phyloP scores from a whole-genome alignment of 2,329 filamentous ascomycete genomes.

The Chaetomiaceae sp. region DNA sequence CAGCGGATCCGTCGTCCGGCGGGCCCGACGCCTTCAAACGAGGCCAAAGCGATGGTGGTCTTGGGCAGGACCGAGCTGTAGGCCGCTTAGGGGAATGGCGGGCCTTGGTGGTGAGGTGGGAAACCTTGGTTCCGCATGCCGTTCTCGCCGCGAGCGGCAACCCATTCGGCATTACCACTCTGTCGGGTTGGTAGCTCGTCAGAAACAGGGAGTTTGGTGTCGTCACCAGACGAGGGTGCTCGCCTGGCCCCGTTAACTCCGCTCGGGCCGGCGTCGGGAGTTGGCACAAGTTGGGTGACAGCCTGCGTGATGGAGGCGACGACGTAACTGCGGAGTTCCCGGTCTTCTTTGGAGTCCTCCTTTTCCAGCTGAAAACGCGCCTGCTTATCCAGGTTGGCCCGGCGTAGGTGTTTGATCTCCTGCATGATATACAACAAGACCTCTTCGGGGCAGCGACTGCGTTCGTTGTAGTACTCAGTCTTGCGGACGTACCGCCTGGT shows the following conservation, averaged over 20 bases:
- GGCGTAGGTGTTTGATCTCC: conserved; percentile 81
- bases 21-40: neutral
- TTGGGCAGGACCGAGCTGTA: neutral
- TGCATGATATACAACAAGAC: conserved; percentile 87
- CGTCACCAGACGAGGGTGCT: conserved; percentile 37
- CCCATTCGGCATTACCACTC: conserved; percentile 35
- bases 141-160: conserved; percentile 34
- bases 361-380: conserved; percentile 77
- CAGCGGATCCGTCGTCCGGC: conserved; percentile 17
- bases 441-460: conserved; percentile 78
- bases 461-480: conserved; percentile 64
- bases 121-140: conserved; percentile 23
- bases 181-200: conserved; percentile 50
- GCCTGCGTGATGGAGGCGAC: conserved; percentile 69
- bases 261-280: conserved; percentile 29
- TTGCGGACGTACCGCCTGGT: conserved; percentile 67
- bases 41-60: neutral
- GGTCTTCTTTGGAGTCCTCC: conserved; percentile 71
- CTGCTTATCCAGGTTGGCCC: conserved; percentile 79
- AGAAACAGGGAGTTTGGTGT: conserved; percentile 51
- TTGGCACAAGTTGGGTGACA: conserved; percentile 62
- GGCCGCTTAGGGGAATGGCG: conserved; percentile 20
- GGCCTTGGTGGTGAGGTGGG: conserved; percentile 19
- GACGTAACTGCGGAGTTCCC: conserved; percentile 69
- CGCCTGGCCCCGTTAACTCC: conserved; percentile 21